These are phyloP conservation scores for Malus sieversii DNA, from an alignment of 306 rosid genomes.

Conservation along the genomic window DNA sequence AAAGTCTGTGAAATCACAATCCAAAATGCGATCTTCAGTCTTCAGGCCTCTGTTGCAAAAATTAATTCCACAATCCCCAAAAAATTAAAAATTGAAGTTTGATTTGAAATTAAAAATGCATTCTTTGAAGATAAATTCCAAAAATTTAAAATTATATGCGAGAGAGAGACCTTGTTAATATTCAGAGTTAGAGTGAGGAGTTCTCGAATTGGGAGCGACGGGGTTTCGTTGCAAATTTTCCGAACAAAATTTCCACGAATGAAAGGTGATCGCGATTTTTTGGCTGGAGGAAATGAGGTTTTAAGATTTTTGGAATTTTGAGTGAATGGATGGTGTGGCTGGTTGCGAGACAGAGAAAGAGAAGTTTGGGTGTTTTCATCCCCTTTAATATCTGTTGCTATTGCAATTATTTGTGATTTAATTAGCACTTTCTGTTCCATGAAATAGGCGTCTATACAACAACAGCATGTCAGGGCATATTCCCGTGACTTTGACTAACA, in stretches of 20 bases:
- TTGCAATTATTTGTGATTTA: constrained; percentile 13
- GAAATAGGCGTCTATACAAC: constrained; percentile 88
- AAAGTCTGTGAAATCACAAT: constrained; percentile 47
- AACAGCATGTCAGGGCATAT: constrained; percentile 66
- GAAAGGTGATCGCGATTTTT: too few species aligned
- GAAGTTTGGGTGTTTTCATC: too few species aligned
- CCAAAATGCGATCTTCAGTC: constrained; percentile 49
- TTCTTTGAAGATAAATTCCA: background rate
- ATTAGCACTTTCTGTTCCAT: constrained; percentile 15
- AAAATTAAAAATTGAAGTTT: too few species aligned
- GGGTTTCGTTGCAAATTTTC: constrained; percentile 13
- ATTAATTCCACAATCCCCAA: background rate
- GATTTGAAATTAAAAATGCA: too few species aligned
- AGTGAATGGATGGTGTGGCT: too few species aligned
- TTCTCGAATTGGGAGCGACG: constrained; percentile 30
- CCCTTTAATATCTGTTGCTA: too few species aligned
- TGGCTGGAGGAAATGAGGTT: too few species aligned
- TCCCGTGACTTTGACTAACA: constrained; percentile 47
- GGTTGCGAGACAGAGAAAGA: too few species aligned
- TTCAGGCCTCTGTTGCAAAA: constrained; percentile 29
- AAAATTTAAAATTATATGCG: background rate
- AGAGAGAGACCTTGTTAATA: constrained; percentile 25
- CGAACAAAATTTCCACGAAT: too few species aligned
- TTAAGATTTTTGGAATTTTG: too few species aligned
- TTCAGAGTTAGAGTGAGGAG: constrained; percentile 32